phyloP scores from a whole-genome alignment of 345 rosid genomes.

The Rubroshorea leprosula region DNA sequence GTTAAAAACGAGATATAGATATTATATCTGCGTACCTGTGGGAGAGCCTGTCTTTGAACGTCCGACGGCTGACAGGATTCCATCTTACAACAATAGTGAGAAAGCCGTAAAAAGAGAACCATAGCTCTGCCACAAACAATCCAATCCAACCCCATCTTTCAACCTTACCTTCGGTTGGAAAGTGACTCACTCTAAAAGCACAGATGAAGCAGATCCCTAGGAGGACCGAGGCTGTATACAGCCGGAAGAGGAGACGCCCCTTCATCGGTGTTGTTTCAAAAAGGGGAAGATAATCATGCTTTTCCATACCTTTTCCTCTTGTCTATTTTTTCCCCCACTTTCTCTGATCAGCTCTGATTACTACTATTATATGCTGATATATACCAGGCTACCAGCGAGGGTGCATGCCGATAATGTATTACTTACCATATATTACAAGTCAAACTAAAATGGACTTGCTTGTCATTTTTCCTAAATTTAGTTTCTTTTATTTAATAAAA shows the following conservation, averaged over 20 bases:
- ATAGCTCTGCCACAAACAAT: conserved; percentile 34
- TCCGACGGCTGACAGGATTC: conserved; percentile 23
- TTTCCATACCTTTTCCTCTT: conserved; percentile 11
- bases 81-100: conserved; percentile 32
- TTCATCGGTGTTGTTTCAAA: conserved; percentile 30
- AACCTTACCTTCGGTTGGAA: conserved; percentile 17
- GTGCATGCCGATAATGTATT: too few relatives aligned
- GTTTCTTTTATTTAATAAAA: too few relatives aligned
- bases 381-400: too few relatives aligned
- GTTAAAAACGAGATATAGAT: too few relatives aligned
- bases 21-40: too few relatives aligned
- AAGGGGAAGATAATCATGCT: conserved; percentile 12
- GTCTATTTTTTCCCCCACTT: background rate
- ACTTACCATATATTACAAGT: too few relatives aligned
- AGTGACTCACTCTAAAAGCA: conserved; percentile 21
- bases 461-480: too few relatives aligned
- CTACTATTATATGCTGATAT: too few relatives aligned
- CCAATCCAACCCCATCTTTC: conserved; percentile 42
- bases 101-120: conserved; percentile 39
- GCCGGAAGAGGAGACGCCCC: conserved; percentile 17
- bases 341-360: too few relatives aligned
- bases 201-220: conserved; percentile 24
- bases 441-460: too few relatives aligned
- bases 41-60: conserved; percentile 38
- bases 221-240: conserved; percentile 23